phyloP scores from a whole-genome alignment of 345 rosid species.

The Brassica incana region DNA sequence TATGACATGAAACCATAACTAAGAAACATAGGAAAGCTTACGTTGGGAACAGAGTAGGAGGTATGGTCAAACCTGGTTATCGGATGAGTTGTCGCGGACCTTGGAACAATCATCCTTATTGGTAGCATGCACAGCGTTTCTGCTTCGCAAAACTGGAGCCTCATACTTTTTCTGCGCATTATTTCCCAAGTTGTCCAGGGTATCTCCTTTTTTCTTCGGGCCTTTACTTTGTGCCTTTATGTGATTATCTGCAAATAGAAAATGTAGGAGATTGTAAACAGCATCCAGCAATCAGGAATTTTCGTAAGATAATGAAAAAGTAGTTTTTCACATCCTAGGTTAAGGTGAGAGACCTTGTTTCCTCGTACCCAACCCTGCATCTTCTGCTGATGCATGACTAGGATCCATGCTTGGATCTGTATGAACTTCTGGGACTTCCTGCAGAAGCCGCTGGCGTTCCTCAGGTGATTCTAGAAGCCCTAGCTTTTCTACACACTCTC shows the following conservation, averaged over 20 bases:
- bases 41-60: conserved; percentile 20
- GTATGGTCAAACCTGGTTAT: conserved; percentile 38
- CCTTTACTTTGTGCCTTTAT: conserved; percentile 36
- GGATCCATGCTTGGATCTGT: conserved; percentile 62
- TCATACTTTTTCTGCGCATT: conserved; percentile 37
- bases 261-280: conserved; percentile 27
- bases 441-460: conserved; percentile 67
- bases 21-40: conserved; percentile 16
- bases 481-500: conserved; percentile 78
- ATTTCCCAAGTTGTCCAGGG: conserved; percentile 42
- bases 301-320: conserved; percentile 15
- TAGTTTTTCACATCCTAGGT: conserved; percentile 22
- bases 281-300: conserved; percentile 22
- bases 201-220: conserved; percentile 38
- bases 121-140: conserved; percentile 35
- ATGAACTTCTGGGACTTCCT: conserved; percentile 67
- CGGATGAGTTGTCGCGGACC: conserved; percentile 37
- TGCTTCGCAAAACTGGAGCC: conserved; percentile 38
- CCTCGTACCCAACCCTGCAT: conserved; percentile 45
- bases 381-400: conserved; percentile 49
- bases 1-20: conserved; percentile 30
- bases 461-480: conserved; percentile 68
- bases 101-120: conserved; percentile 41
- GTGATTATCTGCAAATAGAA: conserved; percentile 45
- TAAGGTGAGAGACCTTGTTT: conserved; percentile 54